Base-by-base conservation (phyloP, 495 filamentous ascomycete species). In the Podospora pseudocomata region DNA sequence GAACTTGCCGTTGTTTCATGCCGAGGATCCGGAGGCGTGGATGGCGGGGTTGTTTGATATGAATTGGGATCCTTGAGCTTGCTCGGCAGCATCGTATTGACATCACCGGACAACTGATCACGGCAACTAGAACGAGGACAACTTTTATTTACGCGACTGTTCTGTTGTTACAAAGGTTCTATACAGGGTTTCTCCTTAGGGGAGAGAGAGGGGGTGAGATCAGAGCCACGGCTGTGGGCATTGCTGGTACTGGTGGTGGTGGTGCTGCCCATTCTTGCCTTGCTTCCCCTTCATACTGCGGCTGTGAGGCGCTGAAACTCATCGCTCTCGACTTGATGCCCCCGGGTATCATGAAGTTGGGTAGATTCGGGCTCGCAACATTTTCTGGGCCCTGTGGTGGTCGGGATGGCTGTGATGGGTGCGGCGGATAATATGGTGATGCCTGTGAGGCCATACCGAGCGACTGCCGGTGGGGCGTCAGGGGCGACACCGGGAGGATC, bases 21-120 rank as follows among this genome's bases (percentile, higher is more conserved):
- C 61, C 3, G 67, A 72, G 16, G 71, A 73, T n/a, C 30, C 67
- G 58, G 71, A 71, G 23, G 26, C 64, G 4, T 76, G 74, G 74
- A 71, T 76, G 58, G 70, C 68, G 1, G 74, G 73, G 28, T 66
- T 76, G 1, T 71, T 76, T 39, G 70, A 72, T 27, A 71, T 75
- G 62, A 73, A 72, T 28, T 75, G 74, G 74, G 71, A 73, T 54
- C 7, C 57, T 18, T 68, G 32, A 63, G 15, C 18, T 19, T 6
- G 30, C 19, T 6, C 9, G n/a, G 16, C 55, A 26, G 49, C 5
- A 57, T 65, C 15, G 30, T 16, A 44, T 15, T 49, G 39, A 49
- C 23, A 23, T 23, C 23, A 23, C 23, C 23, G 9, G 13, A 49
- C 39, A 11, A 49, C 13, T 23, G 23, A 16, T 32, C 7, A 49